These are phyloP conservation scores for Saccharata proteae DNA, from an alignment of 2,329 filamentous ascomycete species.

Conservation along the genomic window DNA sequence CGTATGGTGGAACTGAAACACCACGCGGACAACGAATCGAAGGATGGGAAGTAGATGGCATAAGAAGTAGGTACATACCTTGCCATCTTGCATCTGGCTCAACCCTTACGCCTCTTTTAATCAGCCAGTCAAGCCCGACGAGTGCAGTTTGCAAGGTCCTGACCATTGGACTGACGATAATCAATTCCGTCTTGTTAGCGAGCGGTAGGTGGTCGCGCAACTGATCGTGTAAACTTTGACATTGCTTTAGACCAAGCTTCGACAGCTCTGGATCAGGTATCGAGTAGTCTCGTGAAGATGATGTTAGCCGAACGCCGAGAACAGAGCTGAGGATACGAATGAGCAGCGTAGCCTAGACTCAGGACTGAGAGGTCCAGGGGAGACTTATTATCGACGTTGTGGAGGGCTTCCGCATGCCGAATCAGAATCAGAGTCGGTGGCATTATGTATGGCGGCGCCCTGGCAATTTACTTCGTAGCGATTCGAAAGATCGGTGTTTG, in stretches of 20 bases:
- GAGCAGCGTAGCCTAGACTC: neutral
- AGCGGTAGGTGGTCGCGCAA: conserved; percentile 23
- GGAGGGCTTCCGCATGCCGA: conserved; percentile 33
- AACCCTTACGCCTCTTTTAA: conserved; percentile 42
- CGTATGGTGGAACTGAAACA: neutral
- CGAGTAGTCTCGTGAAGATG: conserved; percentile 21
- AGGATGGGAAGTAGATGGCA: neutral
- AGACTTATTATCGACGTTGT: conserved; percentile 27
- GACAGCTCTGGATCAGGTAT: conserved; percentile 31
- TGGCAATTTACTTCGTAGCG: too few species aligned
- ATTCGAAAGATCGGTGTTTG: too few species aligned
- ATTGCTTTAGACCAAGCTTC: conserved; percentile 29
- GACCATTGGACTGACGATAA: conserved; percentile 53
- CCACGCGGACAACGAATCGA: conserved; percentile 2
- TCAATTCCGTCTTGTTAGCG: conserved; percentile 36
- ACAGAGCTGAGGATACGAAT: neutral
- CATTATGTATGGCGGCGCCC: conserved; percentile 22
- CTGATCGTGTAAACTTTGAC: conserved; percentile 25
- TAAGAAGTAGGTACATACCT: conserved; percentile 28
- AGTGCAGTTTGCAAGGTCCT: conserved; percentile 54
- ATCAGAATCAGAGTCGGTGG: conserved; percentile 34
- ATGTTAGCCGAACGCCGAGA: neutral
- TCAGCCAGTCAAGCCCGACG: conserved; percentile 46
- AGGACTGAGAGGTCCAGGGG: conserved; percentile 1
- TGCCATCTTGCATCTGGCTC: conserved; percentile 53